These are phyloP conservation scores for Scheffersomyces insectosa DNA, from an alignment of 1,139 yeast species.

Conservation along the genomic window DNA sequence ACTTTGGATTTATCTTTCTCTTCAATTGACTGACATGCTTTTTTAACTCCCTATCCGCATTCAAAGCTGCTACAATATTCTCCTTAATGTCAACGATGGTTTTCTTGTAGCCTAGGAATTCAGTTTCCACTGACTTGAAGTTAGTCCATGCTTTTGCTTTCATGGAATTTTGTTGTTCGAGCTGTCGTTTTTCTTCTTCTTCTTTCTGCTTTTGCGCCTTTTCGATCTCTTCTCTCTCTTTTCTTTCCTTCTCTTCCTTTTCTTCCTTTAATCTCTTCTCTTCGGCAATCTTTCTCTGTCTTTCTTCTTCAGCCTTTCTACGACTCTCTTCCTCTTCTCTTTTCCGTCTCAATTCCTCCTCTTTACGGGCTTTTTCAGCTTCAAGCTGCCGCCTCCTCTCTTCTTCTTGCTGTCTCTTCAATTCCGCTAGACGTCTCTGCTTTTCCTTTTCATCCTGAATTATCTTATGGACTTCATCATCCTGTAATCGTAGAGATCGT, in stretches of 20 bases:
- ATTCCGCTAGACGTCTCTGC: slow-evolving; percentile 3
- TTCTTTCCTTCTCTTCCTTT: slow-evolving; percentile 11
- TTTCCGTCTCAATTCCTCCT: slow-evolving; percentile 9
- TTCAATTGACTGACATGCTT: slow-evolving; percentile 47
- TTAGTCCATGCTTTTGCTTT: slow-evolving; percentile 23
- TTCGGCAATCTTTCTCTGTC: slow-evolving; percentile 2
- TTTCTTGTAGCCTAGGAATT: slow-evolving; percentile 52
- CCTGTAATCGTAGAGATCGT: slow-evolving; percentile 1
- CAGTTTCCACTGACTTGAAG: slow-evolving; percentile 40
- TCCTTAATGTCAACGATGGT: slow-evolving; percentile 61
- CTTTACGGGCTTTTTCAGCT: slow-evolving; percentile 11
- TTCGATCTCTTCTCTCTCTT: slow-evolving; percentile 1
- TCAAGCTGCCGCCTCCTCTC: slow-evolving; percentile 1
- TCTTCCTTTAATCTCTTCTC: slow-evolving; percentile 9
- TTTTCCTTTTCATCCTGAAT: slow-evolving; percentile 7
- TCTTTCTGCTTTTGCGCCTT: slow-evolving; percentile 3
- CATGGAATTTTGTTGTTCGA: slow-evolving; percentile 10
- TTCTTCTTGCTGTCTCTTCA: slow-evolving; percentile 1
- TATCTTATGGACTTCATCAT: slow-evolving; percentile 4
- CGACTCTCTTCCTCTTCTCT: slow-evolving; percentile 7
- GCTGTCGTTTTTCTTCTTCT: slow-evolving; percentile 12
- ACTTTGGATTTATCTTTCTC: slow-evolving; percentile 79
- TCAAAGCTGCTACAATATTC: slow-evolving; percentile 53
- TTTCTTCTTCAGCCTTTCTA: slow-evolving; percentile 13
- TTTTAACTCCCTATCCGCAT: slow-evolving; percentile 41